Conservation (phyloP, 2,329 filamentous ascomycete species). For the Penicillium thymicola region DNA sequence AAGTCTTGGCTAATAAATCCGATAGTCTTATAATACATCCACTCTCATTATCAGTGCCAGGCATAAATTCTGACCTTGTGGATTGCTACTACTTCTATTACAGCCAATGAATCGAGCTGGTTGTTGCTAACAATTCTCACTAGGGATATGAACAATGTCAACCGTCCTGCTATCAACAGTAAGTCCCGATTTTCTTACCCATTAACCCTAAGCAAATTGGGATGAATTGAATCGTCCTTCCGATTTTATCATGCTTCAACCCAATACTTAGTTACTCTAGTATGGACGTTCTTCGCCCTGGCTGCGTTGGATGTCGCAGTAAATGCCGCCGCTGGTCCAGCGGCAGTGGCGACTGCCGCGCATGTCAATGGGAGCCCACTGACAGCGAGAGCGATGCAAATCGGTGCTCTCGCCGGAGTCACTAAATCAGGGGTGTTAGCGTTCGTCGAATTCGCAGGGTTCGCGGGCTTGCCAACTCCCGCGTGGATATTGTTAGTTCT, state of each 20-base stretch:
- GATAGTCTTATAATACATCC: background rate
- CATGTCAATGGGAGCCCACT: slow-evolving; percentile 14
- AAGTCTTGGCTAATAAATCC: background rate
- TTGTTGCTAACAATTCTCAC: background rate
- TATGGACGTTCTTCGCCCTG: slow-evolving; percentile 16
- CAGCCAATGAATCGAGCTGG: background rate
- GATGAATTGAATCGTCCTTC: background rate
- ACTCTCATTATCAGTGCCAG: background rate
- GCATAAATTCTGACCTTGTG: background rate
- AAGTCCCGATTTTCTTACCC: background rate
- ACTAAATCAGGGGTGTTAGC: slow-evolving; percentile 16
- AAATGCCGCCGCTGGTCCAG: slow-evolving; percentile 17
- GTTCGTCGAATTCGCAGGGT: slow-evolving; percentile 14
- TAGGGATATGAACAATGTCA: slow-evolving; percentile 1
- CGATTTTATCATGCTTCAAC: background rate
- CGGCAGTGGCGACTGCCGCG: slow-evolving; percentile 15
- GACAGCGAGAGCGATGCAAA: slow-evolving; percentile 13
- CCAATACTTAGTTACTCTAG: background rate
- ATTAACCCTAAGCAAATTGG: background rate
- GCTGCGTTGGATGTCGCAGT: slow-evolving; percentile 15
- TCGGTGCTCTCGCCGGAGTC: slow-evolving; percentile 14
- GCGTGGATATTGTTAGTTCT: slow-evolving; percentile 16
- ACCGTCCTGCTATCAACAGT: slow-evolving; percentile 12
- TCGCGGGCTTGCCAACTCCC: slow-evolving; percentile 11
- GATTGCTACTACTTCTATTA: background rate